Evolutionary conservation across 176 grass and related monocot genomes (phyloP).

Genomic region (Ampelocalamus luodianensis): DNA sequence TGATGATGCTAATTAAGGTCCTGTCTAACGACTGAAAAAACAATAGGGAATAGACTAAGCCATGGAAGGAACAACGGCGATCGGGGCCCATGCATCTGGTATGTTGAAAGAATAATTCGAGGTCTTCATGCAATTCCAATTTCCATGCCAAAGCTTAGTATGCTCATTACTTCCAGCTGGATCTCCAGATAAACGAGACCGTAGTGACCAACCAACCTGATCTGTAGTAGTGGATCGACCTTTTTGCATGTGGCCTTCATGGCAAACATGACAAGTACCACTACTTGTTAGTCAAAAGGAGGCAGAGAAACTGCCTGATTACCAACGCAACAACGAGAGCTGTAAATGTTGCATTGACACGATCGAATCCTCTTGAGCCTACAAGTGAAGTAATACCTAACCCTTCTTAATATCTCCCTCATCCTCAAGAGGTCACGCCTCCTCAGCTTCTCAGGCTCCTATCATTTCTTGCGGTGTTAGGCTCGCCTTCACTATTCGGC

Average conservation of each 20-base stretch:
- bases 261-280: not conserved
- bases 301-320: not conserved
- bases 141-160: not conserved
- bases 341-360: slow-evolving; percentile 23
- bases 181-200: not conserved
- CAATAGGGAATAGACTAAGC: not conserved
- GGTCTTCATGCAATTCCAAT: not conserved
- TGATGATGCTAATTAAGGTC: not conserved
- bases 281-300: slow-evolving; percentile 33
- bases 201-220: not conserved
- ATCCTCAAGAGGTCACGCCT: not conserved
- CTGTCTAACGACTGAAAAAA: not conserved
- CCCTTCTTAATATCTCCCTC: not conserved
- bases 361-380: not conserved
- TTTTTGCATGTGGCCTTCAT: slow-evolving; percentile 36
- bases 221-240: not conserved
- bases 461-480: slow-evolving; percentile 13
- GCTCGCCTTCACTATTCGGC: slow-evolving; percentile 36
- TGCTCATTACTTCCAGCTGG: slow-evolving; percentile 16
- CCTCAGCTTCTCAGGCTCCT: not conserved
- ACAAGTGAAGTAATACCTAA: slow-evolving; percentile 25
- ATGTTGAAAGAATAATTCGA: not conserved
- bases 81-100: not conserved
- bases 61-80: not conserved
- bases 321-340: slow-evolving; percentile 21